Evolutionary conservation across 192 early-diverging fungal genomes (phyloP), one percentile per base, ranked within the genome.

Genomic region (Dispira simplex): DNA sequence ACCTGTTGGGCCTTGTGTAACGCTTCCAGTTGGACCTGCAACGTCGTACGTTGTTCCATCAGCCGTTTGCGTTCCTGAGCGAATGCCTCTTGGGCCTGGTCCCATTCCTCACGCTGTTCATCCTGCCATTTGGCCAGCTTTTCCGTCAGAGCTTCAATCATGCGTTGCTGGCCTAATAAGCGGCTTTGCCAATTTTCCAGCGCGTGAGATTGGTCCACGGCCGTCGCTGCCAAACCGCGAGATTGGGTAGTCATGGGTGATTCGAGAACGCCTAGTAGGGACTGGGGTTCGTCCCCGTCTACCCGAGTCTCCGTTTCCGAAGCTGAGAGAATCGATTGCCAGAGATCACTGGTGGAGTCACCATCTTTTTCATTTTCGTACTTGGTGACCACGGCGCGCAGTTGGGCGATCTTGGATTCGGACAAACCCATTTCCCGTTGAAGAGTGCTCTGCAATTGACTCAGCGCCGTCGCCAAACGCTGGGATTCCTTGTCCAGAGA

Each of bases 281-380:
- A 39, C 32, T 39, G 32, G 6, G 32, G 32, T 5, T 62, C 59
- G 11, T 62, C 59, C 11, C n/a, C 59, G n/a, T 45, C 59, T 45
- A 62, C 59, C 4, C 59, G 59, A 1, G 59, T 62, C n/a, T 62
- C 59, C 18, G 59, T 62, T 62, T 62, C 59, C 23, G 59, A 62
- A 2, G 43, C 44, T 0, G 59, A 62, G 9, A 39, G 59, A n/a
- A 44, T 45, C 16, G 59, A 62, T 13, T 20, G 26, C 8, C 12
- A n/a, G 0, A 46, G 8, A 16, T 62, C 44, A 45, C 43, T 44
- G 16, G 26, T 20, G 12, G 43, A 32, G 12, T n/a, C 44, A 14
- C n/a, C 43, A 45, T 44, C 44, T 16, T 14, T 45, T 20, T 62
- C 39, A 16, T 14, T 45, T 20, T 62, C 39, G n/a, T 62, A 62